Evolutionary conservation across 208 protist genomes (phyloP), one percentile per base, ranked within the genome.

Genomic region (Acanthamoeba polyphaga): DNA sequence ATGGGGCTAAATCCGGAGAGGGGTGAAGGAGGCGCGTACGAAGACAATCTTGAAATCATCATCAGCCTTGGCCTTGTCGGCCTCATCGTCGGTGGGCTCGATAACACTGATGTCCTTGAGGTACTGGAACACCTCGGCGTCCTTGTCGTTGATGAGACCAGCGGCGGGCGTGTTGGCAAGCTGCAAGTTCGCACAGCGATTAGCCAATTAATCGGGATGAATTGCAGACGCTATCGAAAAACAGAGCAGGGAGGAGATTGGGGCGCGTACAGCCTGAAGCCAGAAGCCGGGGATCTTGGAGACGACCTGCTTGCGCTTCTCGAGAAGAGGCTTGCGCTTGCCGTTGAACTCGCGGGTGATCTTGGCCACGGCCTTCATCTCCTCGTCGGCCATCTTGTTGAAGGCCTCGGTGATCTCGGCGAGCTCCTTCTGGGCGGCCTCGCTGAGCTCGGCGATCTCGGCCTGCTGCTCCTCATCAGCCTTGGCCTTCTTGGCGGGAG

Each of bases 1-100:
- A 4, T 9, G 43, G 8, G 1, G 24, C 17, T 46, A 55, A 84
- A 24, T 84, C 17, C n/a, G 0, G 1, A 19, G 38, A 53, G 76
- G 34, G 53, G 7, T 1, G 17, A 22, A 3, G 19, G 76, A 49
- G 46, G 19, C 27, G 12, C 43, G 43, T 87, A 87, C 78, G 78
- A 87, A 87, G 53, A 87, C 78, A 34, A 87, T 87, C 53, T 87
- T 87, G 78, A 87, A 87, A 34, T 87, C 78, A 53, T 80, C 70
- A 22, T 80, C 70, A 29, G 38, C 15, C 70, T 80, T 49, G 70
- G 32, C 38, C 34, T 49, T 34, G 70, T 84, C 76, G 22, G 15
- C 46, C 24, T 80, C 70, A 10, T 80, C 70, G 32, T 34, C 7
- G 7, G 70, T 80, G 70, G 38, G 34, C 34, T 80, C 34, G 38